Evolutionary conservation across 2,329 filamentous ascomycete genomes (phyloP).

Genomic region (Grosmannia huntii): DNA sequence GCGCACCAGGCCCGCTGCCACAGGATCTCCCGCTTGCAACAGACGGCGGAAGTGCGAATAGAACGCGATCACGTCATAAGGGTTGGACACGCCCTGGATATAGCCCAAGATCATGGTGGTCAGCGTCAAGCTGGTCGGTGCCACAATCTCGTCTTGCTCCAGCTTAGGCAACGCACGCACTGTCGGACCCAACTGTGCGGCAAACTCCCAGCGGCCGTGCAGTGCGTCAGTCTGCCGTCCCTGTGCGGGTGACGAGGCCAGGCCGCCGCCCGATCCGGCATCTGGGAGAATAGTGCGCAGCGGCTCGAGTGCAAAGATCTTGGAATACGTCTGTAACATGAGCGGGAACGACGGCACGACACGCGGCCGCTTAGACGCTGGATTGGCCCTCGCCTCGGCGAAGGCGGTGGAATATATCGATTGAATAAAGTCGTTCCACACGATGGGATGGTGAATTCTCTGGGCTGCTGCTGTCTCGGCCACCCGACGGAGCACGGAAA

Average conservation of each 20-base stretch:
- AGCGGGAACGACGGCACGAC: constrained; percentile 27
- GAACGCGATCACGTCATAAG: constrained; percentile 29
- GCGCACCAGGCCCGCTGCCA: constrained; percentile 23
- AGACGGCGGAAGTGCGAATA: constrained; percentile 33
- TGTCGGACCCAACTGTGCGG: constrained; percentile 7
- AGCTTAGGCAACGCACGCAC: constrained; percentile 11
- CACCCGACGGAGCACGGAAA: constrained; percentile 39
- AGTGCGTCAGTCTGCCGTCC: not conserved
- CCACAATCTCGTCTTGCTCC: constrained; percentile 11
- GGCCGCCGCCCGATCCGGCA: not conserved
- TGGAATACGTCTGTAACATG: constrained; percentile 36
- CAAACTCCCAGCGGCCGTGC: constrained; percentile 10
- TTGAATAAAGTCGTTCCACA: constrained; percentile 41
- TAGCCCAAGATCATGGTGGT: constrained; percentile 35
- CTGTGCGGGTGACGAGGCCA: not conserved
- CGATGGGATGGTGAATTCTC: constrained; percentile 31
- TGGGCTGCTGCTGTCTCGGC: constrained; percentile 37
- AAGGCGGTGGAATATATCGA: constrained; percentile 32
- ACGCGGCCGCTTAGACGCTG: constrained; percentile 19
- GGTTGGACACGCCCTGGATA: constrained; percentile 25
- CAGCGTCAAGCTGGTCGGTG: constrained; percentile 27
- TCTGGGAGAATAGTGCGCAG: constrained; percentile 26
- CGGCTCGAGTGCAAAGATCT: constrained; percentile 32
- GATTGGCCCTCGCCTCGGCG: constrained; percentile 21
- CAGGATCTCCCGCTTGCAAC: constrained; percentile 23